Evolutionary conservation across 768 basidiomycete species (phyloP), one percentile per base, ranked within the genome.

Genomic region (Naganishia kalamii): DNA sequence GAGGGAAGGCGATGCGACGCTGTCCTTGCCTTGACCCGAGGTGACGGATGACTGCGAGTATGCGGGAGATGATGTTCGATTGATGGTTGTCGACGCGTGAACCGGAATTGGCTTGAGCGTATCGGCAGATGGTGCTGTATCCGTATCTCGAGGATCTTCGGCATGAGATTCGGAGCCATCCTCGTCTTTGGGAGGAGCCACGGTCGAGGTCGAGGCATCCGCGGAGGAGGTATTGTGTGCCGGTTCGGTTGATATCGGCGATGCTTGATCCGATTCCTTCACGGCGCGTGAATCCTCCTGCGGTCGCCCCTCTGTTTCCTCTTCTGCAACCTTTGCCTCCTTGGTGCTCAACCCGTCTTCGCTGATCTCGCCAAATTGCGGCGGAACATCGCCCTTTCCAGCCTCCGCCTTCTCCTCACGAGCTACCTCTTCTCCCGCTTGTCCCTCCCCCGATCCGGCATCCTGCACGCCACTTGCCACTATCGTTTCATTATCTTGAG

Each of bases 1-100:
- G 30, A 76, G 70, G 12, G 77, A 71, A 8, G 74, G 68, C 2
- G 75, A 71, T 10, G 73, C 63, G 3, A 57, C 52, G 29, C 23
- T 29, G n/a, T 57, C 54, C 37, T 57, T 57, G 3, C 51, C 51
- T 35, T 52, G 51, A 32, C 29, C 54, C 21, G 54, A 57, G 11
- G 54, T 57, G 6, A 57, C 54, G 17, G 54, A 57, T 35, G 54
- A 57, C 27, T 57, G 54, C 19, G 60, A 61, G 32, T 44, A 48
- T 17, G 46, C 60, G 25, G 60, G 60, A 12, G 60, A 61, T 6
- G 60, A 44, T 44, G 41, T 61, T 46, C 46, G 60, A 43, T 44
- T 46, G 43, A 48, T 46, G 32, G 60, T 19, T 23, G 43, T 37
- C 40, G 35, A 37, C 54, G 54, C 37, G 13, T 23, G 54, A 27